Evolutionary conservation across 768 basidiomycete genomes (phyloP), one percentile per base, ranked within the genome.

Genomic region (Xanthoconium stramineum): DNA sequence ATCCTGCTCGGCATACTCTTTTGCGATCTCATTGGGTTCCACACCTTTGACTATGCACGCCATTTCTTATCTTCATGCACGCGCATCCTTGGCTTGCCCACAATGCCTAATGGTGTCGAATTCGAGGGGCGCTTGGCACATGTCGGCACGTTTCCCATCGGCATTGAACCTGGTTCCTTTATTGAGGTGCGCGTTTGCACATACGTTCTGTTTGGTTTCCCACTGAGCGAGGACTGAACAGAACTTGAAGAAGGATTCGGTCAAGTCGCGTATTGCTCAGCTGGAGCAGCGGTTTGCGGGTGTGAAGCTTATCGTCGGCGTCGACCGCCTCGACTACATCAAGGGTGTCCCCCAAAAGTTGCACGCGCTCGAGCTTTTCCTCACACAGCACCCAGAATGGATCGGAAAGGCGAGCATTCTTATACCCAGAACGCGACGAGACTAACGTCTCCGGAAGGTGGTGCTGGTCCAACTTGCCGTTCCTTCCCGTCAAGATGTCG

Each of bases 311-410:
- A 97, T 99, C 69, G 94, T 98, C 61, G 97, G 97, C 49, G 97
- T 99, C 29, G 97, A 99, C 72, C 88, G 97, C 44, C 81, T 99
- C 52, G 97, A 99, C 71, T 99, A 99, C 75, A 98, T 99, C 86
- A 99, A 99, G 80, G 97, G 97, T 66, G 94, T 99, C 35, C 97
- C 97, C 2, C 97, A 99, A 72, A 99, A 99, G 74, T 75, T 99
- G 47, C 94, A 98, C 69, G 95, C 92, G 0, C 83, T 99, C 55
- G 97, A 99, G 69, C 83, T 96, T 42, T 99, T 99, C 83, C 81
- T 99, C 33, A 85, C 89, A 19, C 95, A 98, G 62, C 96, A 99
- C 70, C 97, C 97, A 5, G 97, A 99, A 74, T 98, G 95, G 95
- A 93, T 98, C 64, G 97, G 97, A 65, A 99, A 96, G 80, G 90